Conservation (phyloP, 2,329 filamentous ascomycete genomes). For the Aspergillus carbonarius region DNA sequence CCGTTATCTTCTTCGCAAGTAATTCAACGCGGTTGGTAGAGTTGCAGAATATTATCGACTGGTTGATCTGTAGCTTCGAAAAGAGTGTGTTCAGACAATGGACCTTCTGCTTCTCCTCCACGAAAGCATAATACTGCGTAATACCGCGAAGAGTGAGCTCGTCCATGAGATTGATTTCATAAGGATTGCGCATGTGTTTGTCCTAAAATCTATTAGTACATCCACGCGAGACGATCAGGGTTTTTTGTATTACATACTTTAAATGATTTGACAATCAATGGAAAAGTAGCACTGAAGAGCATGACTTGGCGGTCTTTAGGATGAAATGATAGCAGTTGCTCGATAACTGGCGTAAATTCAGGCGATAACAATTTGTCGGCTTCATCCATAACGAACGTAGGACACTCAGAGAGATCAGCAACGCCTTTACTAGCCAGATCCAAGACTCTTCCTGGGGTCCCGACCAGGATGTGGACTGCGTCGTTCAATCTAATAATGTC, state of each 20-base stretch:
- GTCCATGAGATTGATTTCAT: conserved; percentile 99
- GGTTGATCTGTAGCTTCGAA: conserved; percentile 98
- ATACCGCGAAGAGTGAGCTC: conserved; percentile 97
- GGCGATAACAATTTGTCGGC: conserved; percentile 95
- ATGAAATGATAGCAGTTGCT: conserved; percentile 91
- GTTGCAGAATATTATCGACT: conserved; percentile 99
- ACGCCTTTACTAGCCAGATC: conserved; percentile 96
- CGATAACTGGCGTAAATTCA: conserved; percentile 96
- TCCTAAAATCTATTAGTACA: conserved; percentile 48
- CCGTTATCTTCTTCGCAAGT: conserved; percentile 98
- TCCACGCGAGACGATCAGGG: conserved; percentile 29
- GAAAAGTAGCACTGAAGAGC: conserved; percentile 98
- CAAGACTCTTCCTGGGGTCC: conserved; percentile 92
- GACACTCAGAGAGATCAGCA: conserved; percentile 91
- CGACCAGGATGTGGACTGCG: conserved; percentile 94
- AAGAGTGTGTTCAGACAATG: conserved; percentile 99
- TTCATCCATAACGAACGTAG: conserved; percentile 99
- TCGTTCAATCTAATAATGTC: conserved; percentile 95
- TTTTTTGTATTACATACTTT: conserved; percentile 49
- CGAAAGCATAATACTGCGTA: conserved; percentile 98
- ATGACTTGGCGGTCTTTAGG: conserved; percentile 98
- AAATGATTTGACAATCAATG: conserved; percentile 94
- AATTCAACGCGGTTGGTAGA: conserved; percentile 98
- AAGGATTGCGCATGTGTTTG: conserved; percentile 94
- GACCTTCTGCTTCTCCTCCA: conserved; percentile 98